Evolutionary conservation across 495 filamentous ascomycete species (phyloP).

Genomic region (Symbiotaphrina buchneri): DNA sequence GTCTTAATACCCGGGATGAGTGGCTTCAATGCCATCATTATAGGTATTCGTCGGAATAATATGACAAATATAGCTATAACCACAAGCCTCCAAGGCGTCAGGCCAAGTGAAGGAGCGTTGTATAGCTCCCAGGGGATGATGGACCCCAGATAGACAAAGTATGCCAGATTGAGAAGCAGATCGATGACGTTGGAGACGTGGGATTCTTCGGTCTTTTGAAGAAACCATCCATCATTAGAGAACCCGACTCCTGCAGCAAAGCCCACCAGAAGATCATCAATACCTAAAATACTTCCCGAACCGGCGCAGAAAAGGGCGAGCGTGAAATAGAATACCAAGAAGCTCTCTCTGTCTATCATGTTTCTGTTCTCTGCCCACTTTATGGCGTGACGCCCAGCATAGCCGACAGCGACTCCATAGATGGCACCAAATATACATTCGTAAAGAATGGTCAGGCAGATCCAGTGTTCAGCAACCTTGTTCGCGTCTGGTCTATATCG

Average conservation of each 20-base stretch:
- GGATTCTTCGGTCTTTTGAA: constrained; percentile 92
- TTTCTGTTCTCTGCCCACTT: constrained; percentile 68
- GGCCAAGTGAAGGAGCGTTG: constrained; percentile 45
- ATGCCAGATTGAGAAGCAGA: constrained; percentile 85
- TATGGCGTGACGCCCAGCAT: constrained; percentile 74
- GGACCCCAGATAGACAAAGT: constrained; percentile 93
- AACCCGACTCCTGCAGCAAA: constrained; percentile 93
- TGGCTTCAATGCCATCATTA: constrained; percentile 84
- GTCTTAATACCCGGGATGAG: constrained; percentile 94
- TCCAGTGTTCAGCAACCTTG: constrained; percentile 65
- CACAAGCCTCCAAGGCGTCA: constrained; percentile 68
- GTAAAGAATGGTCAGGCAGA: constrained; percentile 79
- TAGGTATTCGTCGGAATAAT: constrained; percentile 87
- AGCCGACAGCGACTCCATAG: constrained; percentile 76
- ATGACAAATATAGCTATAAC: constrained; percentile 84
- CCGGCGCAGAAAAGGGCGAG: constrained; percentile 92
- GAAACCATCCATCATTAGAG: constrained; percentile 98
- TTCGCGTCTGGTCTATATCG: constrained; percentile 43
- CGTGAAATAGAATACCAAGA: constrained; percentile 96
- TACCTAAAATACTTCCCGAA: constrained; percentile 73
- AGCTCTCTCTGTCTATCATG: constrained; percentile 87
- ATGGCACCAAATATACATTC: constrained; percentile 88
- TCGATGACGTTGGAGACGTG: constrained; percentile 99
- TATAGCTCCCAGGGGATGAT: constrained; percentile 90
- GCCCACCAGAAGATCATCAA: constrained; percentile 92